Base-by-base conservation (phyloP, 192 early-diverging fungal species). In the Funneliformis geosporum region DNA sequence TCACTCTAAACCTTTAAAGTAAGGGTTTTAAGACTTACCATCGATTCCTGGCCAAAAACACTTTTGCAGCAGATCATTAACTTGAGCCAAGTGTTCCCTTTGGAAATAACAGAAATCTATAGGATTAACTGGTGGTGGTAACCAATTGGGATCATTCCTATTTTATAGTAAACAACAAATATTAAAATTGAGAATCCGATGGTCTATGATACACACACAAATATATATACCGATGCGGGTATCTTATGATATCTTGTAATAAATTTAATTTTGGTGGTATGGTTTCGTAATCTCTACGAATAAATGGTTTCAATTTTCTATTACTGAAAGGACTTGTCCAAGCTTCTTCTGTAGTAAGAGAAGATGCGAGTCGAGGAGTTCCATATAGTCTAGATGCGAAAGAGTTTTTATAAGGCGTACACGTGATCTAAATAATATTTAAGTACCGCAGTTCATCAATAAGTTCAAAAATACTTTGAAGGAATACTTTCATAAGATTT, bases 11-110 rank as follows among this genome's bases (percentile, higher is more conserved):
- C 2, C 5, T 55, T 27, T 50, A 55, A 47, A 27, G 0, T 46
- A 81, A 80, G n/a, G 46, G 69, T 2, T 11, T 25, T 1, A 47
- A 67, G 8, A 66, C 38, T 81, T 79, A 91, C 91, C 89, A 78
- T 97, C 95, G 72, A 98, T 95, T 12, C 92, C 93, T 11, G 92
- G 92, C 96, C 96, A 98, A 82, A 98, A 97, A 23, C 89, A 88
- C 46, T 89, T 83, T 47, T 87, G 88, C 21, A 98, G 83, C 38
- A 94, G 81, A 68, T 85, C 89, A 80, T 98, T 97, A 10, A 95
- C 93, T 71, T 93, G 92, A 12, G 70, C 68, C 27, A 95, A 79
- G 81, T 94, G 93, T 75, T 87, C 85, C 38, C 73, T 81, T 71
- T 93, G 88, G 76, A 98, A 90, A 80, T 94, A 90, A 40, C 92